Base-by-base conservation (phyloP, 2,329 filamentous ascomycete genomes). In the Clonostachys rosea region DNA sequence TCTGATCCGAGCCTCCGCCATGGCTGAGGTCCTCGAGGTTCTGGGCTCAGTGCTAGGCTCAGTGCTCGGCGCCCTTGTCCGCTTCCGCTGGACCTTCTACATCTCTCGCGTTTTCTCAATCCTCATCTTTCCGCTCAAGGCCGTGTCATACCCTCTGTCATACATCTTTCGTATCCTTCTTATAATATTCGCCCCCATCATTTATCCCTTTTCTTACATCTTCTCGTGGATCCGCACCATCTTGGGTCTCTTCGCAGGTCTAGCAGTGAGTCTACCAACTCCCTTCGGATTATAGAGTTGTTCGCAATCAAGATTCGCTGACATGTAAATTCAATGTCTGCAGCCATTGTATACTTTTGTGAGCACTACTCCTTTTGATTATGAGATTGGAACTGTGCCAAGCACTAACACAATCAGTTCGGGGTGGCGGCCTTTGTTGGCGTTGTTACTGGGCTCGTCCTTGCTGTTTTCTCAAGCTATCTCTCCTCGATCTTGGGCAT, bases 381-480 rank as follows among this genome's bases (percentile, higher is more conserved):
- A 41, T 20, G 11, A 2, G 42, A 37, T 44, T 35, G 39, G 46
- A 10, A 47, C 46, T 10, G 46, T 45, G 20, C 40, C 12, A 17
- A 34, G 42, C 16, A n/a, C 10, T 43, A 18, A 42, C 41, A 43
- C 9, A 18, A 18, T 14, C 47, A 74, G 71, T 71, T 91, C 42
- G 83, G 82, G 43, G 76, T 83, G 20, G 89, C 87, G 8, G 75
- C 79, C 34, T 64, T 87, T 16, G 73, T 89, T 45, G 89, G 89
- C n/a, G 66, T 84, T 45, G 44, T 80, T 11, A 70, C 83, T 30
- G 88, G 87, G 45, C 63, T 83, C 44, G 53, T 78, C 16, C 63
- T 91, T 40, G 76, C 80, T 57, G 65, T 80, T 46, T 71, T 74
- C 16, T 84, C 82, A 49, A 71, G 68, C 48, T 58, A 78, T 48